phyloP scores from a whole-genome alignment of 345 rosid species.

The Citrus hindsii region DNA sequence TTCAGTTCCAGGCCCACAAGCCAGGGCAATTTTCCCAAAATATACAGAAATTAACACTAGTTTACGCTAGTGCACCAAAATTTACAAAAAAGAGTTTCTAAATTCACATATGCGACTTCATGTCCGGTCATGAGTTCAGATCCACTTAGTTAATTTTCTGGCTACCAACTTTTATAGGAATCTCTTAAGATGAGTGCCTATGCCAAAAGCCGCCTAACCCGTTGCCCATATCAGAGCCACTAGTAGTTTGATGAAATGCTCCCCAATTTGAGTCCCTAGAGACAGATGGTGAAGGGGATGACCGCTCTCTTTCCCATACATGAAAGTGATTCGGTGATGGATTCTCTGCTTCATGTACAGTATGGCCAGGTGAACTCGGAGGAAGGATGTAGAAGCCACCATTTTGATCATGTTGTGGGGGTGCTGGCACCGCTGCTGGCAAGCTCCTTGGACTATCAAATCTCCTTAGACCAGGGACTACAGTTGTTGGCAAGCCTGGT shows the following conservation, averaged over 20 bases:
- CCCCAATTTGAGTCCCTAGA: constrained; percentile 35
- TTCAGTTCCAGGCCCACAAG: neutral
- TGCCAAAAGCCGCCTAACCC: constrained; percentile 26
- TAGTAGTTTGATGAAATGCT: constrained; percentile 19
- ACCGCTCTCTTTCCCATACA: constrained; percentile 36
- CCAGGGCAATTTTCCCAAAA: constrained; percentile 1
- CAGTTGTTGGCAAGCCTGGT: constrained; percentile 35
- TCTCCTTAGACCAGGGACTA: constrained; percentile 42
- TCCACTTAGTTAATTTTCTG: neutral
- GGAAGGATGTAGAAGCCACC: constrained; percentile 50
- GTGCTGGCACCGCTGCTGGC: constrained; percentile 26
- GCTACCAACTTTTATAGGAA: neutral
- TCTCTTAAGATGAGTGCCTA: constrained; percentile 23
- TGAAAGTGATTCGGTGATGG: constrained; percentile 14
- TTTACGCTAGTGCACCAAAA: constrained; percentile 1
- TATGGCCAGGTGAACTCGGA: constrained; percentile 40
- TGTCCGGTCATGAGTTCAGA: constrained; percentile 10
- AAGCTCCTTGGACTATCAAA: constrained; percentile 32
- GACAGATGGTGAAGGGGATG: constrained; percentile 10
- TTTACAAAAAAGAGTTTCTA: constrained; percentile 12
- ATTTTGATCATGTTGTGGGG: constrained; percentile 36
- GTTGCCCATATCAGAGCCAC: constrained; percentile 26
- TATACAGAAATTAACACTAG: constrained; percentile 8
- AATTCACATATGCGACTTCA: neutral
- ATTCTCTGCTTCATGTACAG: constrained; percentile 36